Percentiles rank a stretch among this genome's conserved stretches.
phyloP scores from a whole-genome alignment of 441 rosid species.

The Erodium moschatum region DNA sequence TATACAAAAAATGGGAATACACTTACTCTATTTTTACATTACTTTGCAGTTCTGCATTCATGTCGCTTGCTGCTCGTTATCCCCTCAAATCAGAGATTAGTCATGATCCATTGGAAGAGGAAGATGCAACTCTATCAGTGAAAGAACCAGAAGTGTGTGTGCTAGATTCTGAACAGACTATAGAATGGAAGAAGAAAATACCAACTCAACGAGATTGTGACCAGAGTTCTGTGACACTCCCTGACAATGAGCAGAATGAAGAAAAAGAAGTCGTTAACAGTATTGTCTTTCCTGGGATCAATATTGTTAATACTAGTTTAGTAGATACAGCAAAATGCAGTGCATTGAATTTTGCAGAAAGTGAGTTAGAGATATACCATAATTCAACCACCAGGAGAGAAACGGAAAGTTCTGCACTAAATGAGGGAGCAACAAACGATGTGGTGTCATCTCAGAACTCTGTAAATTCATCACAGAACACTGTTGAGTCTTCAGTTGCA shows the following conservation, averaged over 20 bases:
- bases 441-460: slow-evolving; percentile 1
- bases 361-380: slow-evolving; percentile 23
- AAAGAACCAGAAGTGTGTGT: slow-evolving; percentile 61
- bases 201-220: slow-evolving; percentile 25
- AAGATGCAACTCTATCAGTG: slow-evolving; percentile 27
- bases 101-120: slow-evolving; percentile 19
- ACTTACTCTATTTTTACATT: slow-evolving; percentile 18
- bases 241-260: slow-evolving; percentile 35
- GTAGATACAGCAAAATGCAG: slow-evolving; percentile 26
- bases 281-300: slow-evolving; percentile 37
- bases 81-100: slow-evolving; percentile 46
- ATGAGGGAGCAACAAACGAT: slow-evolving; percentile 20
- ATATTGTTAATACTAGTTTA: slow-evolving; percentile 30
- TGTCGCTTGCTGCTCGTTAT: slow-evolving; percentile 72
- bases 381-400: slow-evolving; percentile 29
- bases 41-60: slow-evolving; percentile 85
- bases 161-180: slow-evolving; percentile 28
- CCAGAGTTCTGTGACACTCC: slow-evolving; percentile 34
- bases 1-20: slow-evolving; percentile 5
- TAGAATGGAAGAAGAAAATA: slow-evolving; percentile 37
- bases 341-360: slow-evolving; percentile 23
- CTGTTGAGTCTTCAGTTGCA: neutral
- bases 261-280: slow-evolving; percentile 46
- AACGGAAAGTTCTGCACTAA: slow-evolving; percentile 21
- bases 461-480: slow-evolving; percentile 5